Base-by-base conservation (phyloP, 1,284 basidiomycete genomes). In the Amylostereum areolatum region DNA sequence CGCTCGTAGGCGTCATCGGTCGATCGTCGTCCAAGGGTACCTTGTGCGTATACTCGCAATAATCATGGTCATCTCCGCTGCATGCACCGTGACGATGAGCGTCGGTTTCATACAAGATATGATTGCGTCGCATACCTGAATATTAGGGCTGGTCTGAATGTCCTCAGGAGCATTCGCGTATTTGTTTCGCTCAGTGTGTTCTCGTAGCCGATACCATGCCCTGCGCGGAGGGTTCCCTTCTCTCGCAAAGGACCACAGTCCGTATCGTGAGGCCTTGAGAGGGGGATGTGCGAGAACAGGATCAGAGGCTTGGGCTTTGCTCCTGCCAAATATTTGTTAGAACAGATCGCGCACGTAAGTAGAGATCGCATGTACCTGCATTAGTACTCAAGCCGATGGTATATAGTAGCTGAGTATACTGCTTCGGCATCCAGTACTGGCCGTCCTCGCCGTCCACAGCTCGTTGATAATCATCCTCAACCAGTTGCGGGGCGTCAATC, bases 381-480 rank as follows among this genome's bases (percentile, higher is more conserved):
- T 49, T 18, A n/a, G 42, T 41, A 12, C 44, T 34, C n/a, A 45
- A 29, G 28, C 27, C n/a, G 41, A 34, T 12, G 30, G 28, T 11
- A 25, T 11, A 28, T 7, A 18, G 3, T 10, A 8, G 24, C 4
- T 10, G 1, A 4, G 25, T 25, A 9, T 43, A 40, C 7, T 32
- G 12, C 5, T 51, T 32, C 5, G 54, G 55, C 5, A 57, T 40
- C 83, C 85, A 89, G 45, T 80, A 70, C n/a, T 73, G 70, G 52
- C 72, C 77, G 1, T 67, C 59, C 47, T 67, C 58, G 11, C 68
- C 71, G 29, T 69, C 68, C 1, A 68, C 70, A 36, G 76, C 72
- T 24, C 86, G 80, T 50, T 77, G 69, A 51, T 81, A 78, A 57
- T 92, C 88, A 61, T 94, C 91, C 53, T 93, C 89, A 8, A 89